Percentiles rank a stretch among this genome's conserved stretches.
phyloP scores from a whole-genome alignment of 805 yeast species.

The Candida michaelii region DNA sequence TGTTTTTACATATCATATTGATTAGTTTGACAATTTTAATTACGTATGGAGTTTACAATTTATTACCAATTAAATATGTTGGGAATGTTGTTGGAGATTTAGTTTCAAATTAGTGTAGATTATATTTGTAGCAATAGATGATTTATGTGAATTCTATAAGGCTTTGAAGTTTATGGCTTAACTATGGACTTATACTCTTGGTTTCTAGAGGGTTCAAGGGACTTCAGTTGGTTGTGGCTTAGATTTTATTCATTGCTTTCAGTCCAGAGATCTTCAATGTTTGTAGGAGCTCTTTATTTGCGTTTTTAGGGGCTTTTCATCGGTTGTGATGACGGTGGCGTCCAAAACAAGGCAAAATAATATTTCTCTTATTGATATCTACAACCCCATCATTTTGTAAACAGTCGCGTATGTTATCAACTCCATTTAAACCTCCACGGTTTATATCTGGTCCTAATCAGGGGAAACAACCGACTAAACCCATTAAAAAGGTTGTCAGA shows the following conservation, averaged over 20 bases:
- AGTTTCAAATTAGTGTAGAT: background rate
- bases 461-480: background rate
- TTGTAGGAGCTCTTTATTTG: no score
- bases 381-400: no score
- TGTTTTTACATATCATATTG: slow-evolving; percentile 24
- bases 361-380: no score
- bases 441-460: slow-evolving; percentile 9
- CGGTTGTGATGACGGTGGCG: no score
- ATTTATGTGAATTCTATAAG: background rate
- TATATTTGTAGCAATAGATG: background rate
- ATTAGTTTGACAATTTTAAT: slow-evolving; percentile 21
- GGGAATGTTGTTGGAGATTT: background rate
- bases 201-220: no score
- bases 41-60: slow-evolving; percentile 28
- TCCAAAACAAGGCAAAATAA: no score
- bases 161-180: no score
- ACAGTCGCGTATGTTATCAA: slow-evolving; percentile 16
- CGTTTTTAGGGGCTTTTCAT: no score
- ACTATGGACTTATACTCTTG: no score
- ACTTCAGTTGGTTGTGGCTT: background rate
- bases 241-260: no score
- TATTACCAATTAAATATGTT: slow-evolving; percentile 16
- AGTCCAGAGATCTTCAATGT: no score
- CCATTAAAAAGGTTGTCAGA: background rate
- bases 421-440: slow-evolving; percentile 57